These are phyloP conservation scores for Aspergillus sojae DNA, from an alignment of 2,329 filamentous ascomycete genomes.

Conservation along the genomic window DNA sequence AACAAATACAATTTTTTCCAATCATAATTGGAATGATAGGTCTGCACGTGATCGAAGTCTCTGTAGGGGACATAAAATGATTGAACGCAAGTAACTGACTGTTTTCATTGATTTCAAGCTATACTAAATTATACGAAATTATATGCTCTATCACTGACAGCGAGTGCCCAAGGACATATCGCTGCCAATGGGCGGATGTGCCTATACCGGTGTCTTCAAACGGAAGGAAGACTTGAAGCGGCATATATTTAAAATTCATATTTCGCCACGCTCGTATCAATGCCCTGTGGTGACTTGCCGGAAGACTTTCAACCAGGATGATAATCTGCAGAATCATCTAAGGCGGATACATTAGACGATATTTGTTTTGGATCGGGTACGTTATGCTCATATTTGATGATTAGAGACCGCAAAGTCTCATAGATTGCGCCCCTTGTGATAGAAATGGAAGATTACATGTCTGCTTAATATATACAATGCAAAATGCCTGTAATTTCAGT, in stretches of 20 bases:
- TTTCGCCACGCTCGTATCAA: neutral
- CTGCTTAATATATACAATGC: neutral
- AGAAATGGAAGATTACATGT: neutral
- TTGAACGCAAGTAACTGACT: neutral
- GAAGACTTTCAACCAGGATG: slow-evolving; percentile 5
- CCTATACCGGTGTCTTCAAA: slow-evolving; percentile 1
- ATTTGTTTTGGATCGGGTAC: neutral
- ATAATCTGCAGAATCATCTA: slow-evolving; percentile 11
- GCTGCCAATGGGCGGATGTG: slow-evolving; percentile 6
- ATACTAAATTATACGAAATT: neutral
- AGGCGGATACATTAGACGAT: neutral
- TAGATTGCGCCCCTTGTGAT: neutral
- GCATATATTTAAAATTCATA: slow-evolving; percentile 7
- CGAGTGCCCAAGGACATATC: neutral
- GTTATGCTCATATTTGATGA: neutral
- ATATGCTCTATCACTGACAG: neutral
- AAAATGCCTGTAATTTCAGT: too few species aligned
- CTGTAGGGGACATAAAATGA: neutral
- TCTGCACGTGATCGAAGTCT: too few species aligned
- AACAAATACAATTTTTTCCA: too few species aligned
- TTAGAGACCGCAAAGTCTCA: neutral
- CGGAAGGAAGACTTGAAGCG: slow-evolving; percentile 7
- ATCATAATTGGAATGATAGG: too few species aligned
- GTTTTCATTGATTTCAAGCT: too few species aligned
- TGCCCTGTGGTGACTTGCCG: neutral